Conservation (phyloP, 495 filamentous ascomycete genomes). For the Penicillium mononematosum region DNA sequence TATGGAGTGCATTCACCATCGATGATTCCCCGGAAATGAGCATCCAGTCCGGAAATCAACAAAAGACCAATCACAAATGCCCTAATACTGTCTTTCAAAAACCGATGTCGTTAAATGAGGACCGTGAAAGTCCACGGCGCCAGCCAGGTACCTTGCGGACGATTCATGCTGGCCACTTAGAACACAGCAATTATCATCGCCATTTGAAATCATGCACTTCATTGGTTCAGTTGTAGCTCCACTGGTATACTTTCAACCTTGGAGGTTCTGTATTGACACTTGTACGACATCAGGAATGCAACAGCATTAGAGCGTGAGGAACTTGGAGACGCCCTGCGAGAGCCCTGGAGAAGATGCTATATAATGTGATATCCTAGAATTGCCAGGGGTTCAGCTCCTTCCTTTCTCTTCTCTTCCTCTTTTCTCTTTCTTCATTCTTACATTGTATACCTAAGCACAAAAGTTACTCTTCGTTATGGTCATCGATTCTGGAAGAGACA, state of each 20-base stretch:
- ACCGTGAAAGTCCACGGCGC: slow-evolving; percentile 27
- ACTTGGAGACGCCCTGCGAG: slow-evolving; percentile 24
- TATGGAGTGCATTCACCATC: background rate
- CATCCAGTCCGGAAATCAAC: no score
- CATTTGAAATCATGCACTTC: background rate
- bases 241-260: slow-evolving; percentile 17
- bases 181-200: slow-evolving; percentile 23
- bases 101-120: slow-evolving; percentile 17
- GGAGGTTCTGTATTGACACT: slow-evolving; percentile 10
- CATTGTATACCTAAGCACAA: background rate
- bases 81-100: slow-evolving; percentile 12
- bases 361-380: background rate
- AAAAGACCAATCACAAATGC: slow-evolving; percentile 7
- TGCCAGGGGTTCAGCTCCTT: background rate
- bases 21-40: no score
- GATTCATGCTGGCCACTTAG: slow-evolving; percentile 18
- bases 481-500: slow-evolving; percentile 34
- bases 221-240: slow-evolving; percentile 14
- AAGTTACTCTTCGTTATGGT: slow-evolving; percentile 23
- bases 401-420: background rate
- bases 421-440: background rate
- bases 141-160: slow-evolving; percentile 29
- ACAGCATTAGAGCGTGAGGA: slow-evolving; percentile 20
- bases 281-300: slow-evolving; percentile 9
- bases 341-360: slow-evolving; percentile 16